phyloP scores from a whole-genome alignment of 2,329 filamentous ascomycete species.

The Xylariaceae sp. region DNA sequence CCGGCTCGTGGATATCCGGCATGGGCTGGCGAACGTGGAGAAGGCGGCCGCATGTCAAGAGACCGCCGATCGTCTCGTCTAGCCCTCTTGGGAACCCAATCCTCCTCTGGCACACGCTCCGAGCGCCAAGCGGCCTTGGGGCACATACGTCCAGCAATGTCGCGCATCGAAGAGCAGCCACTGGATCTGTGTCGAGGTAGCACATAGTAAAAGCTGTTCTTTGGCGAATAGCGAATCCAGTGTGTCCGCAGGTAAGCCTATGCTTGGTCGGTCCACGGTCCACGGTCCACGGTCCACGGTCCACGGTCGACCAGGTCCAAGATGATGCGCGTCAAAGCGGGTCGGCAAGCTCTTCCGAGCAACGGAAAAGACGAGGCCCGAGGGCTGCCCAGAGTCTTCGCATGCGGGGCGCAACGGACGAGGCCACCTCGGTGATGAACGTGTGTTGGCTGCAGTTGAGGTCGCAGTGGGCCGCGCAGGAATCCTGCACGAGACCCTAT shows the following conservation, averaged over 20 bases:
- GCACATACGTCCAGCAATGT: background rate
- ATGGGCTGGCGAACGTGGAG: slow-evolving; percentile 22
- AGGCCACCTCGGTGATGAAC: slow-evolving; percentile 19
- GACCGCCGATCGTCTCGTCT: slow-evolving; percentile 20
- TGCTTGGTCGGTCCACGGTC: background rate
- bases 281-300: background rate
- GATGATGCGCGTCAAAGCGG: slow-evolving; percentile 12
- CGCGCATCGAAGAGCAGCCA: slow-evolving; percentile 6
- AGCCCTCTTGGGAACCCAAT: slow-evolving; percentile 10
- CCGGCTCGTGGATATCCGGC: slow-evolving; percentile 21
- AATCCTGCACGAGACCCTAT: slow-evolving; percentile 15
- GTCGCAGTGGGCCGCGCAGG: slow-evolving; percentile 18
- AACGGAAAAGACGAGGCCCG: slow-evolving; percentile 12
- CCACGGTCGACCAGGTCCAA: background rate
- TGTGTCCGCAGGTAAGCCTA: no score
- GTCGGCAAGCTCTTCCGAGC: slow-evolving; percentile 20
- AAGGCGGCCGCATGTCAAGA: slow-evolving; percentile 19
- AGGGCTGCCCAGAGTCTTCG: slow-evolving; percentile 2
- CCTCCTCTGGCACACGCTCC: slow-evolving; percentile 1
- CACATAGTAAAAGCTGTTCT: no score
- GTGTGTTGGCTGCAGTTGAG: slow-evolving; percentile 10
- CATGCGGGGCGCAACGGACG: slow-evolving; percentile 4
- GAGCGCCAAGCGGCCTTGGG: no score
- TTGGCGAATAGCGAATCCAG: no score
- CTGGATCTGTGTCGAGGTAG: background rate